Evolutionary conservation across 1,139 yeast genomes (phyloP), one percentile per base, ranked within the genome.

Genomic region (Suhomyces ambrosiae): DNA sequence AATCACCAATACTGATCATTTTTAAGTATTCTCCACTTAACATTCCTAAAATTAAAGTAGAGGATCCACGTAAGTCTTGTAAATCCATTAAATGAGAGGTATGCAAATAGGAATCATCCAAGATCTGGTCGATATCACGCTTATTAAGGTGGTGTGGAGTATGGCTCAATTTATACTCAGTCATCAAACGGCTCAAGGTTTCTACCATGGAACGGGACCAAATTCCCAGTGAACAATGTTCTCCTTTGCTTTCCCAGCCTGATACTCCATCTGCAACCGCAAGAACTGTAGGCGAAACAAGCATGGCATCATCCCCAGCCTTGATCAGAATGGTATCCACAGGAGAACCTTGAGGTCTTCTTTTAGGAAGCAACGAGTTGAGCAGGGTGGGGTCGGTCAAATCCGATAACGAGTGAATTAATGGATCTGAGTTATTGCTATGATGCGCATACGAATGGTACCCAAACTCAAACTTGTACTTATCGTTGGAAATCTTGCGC

Each of bases 231-330:
- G 70, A 53, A 48, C 76, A 42, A 56, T 74, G 63, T 48, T 60
- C 61, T 2, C 41, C 46, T 46, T 70, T 56, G 48, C 70, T 57
- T 60, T 74, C 76, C 83, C 83, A 79, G 3, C 82, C 82, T 19
- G 79, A 71, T 7, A 79, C 81, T 0, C 84, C 84, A 52, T 79
- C 84, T 2, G 84, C 83, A 7, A 79, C 69, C 1, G 79, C 83
- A 36, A 79, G 50, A 19, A 78, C 69, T 6, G 76, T 67, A 1
- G 81, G 79, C 3, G 81, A 74, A 3, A 76, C 76, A 32, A 79
- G 59, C 76, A 77, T 74, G n/a, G 83, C 80, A 51, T 79, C 84
- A 46, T 79, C 84, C 1, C 83, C 83, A 8, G 78, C 78, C 46
- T 72, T 72, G 30, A 77, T 66, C 8, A 79, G 71, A 5, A 76